Conservation (phyloP, 208 protist genomes). For the Wallacemonas sp. region DNA sequence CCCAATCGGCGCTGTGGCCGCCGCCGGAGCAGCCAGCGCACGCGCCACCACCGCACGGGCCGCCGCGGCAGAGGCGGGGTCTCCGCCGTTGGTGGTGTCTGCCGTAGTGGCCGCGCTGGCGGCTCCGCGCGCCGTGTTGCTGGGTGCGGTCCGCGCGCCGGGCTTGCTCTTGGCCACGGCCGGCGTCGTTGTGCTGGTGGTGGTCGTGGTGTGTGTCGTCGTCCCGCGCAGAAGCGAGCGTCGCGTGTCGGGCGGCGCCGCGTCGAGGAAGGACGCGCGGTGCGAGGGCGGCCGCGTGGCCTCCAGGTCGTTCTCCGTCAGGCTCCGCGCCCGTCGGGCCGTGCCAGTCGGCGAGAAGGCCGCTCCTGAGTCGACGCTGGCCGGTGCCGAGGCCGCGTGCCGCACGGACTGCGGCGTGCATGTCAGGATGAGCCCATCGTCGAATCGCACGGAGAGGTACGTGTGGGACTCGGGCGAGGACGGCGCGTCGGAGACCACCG, state of each 20-base stretch:
- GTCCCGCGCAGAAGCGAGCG: background rate
- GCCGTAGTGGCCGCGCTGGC: too few relatives aligned
- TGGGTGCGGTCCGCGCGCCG: too few relatives aligned
- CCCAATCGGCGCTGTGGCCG: conserved; percentile 17
- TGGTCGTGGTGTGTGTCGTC: too few relatives aligned
- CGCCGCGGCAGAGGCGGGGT: too few relatives aligned
- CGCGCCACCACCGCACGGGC: background rate
- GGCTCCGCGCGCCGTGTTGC: too few relatives aligned
- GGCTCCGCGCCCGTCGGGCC: background rate
- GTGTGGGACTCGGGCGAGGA: background rate
- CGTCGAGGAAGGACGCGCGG: background rate
- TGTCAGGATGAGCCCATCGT: conserved; percentile 73
- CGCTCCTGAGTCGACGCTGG: background rate
- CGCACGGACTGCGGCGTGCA: conserved; percentile 30
- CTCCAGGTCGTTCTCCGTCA: conserved; percentile 3
- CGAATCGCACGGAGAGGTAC: conserved; percentile 57
- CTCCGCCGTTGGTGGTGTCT: too few relatives aligned
- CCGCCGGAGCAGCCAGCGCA: background rate
- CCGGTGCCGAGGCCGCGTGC: background rate
- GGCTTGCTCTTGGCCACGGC: too few relatives aligned
- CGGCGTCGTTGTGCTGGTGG: too few relatives aligned
- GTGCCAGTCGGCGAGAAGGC: background rate
- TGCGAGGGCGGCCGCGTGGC: background rate
- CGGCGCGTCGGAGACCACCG: background rate
- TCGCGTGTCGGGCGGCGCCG: background rate